Evolutionary conservation across 2,329 filamentous ascomycete species (phyloP).

Genomic region (Byssoonygena ceratinophila): DNA sequence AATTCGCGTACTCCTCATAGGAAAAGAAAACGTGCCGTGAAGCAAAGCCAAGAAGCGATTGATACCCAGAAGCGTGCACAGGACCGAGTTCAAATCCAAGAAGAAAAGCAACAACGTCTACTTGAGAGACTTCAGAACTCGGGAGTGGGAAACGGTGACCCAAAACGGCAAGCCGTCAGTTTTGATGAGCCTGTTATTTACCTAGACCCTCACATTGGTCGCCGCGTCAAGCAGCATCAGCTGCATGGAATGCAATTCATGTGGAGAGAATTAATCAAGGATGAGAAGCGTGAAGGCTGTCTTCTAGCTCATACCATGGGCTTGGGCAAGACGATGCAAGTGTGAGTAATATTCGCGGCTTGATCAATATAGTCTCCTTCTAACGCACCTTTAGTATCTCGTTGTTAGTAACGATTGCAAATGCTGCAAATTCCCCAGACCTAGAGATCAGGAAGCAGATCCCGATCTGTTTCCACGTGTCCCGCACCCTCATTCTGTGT

Average conservation of each 20-base stretch:
- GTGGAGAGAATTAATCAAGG: conserved; percentile 69
- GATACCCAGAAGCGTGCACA: conserved; percentile 48
- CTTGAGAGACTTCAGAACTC: conserved; percentile 25
- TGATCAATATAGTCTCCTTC: too few relatives aligned
- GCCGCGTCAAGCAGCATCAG: conserved; percentile 66
- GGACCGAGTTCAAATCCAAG: conserved; percentile 45
- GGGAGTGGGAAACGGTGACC: conserved; percentile 29
- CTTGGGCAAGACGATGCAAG: conserved; percentile 84
- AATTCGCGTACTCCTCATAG: conserved; percentile 30
- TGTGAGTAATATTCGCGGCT: conserved; percentile 42
- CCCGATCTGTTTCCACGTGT: conserved; percentile 51
- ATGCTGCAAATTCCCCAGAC: conserved; percentile 53
- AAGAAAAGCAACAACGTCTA: conserved; percentile 38
- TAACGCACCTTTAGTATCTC: conserved; percentile 47
- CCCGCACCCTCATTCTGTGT: conserved; percentile 62
- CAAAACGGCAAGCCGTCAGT: conserved; percentile 40
- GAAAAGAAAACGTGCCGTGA: conserved; percentile 39
- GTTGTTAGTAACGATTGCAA: conserved; percentile 62
- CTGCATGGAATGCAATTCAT: conserved; percentile 73
- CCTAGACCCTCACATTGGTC: conserved; percentile 54
- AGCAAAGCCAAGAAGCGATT: conserved; percentile 42
- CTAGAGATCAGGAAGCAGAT: conserved; percentile 53
- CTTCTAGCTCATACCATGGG: conserved; percentile 86
- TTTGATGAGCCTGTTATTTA: conserved; percentile 37
- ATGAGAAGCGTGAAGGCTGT: conserved; percentile 58